Conservation (phyloP, 1,284 basidiomycete genomes). For the Ganoderma lingzhi region DNA sequence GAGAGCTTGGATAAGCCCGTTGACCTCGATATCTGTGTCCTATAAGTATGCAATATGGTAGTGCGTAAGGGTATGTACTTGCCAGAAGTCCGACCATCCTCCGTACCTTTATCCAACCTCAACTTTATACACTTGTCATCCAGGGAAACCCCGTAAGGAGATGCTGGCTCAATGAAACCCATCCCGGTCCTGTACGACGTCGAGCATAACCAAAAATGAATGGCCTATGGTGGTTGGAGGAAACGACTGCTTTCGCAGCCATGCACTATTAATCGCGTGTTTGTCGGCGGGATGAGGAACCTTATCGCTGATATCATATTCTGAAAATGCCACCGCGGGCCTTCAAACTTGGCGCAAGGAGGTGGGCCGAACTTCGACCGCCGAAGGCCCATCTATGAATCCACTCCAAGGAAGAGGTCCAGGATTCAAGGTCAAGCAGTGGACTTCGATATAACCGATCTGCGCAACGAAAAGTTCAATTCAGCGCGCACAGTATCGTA, state of each 20-base stretch:
- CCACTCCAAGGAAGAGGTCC: too few species aligned
- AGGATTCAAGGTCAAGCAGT: too few species aligned
- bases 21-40: not conserved
- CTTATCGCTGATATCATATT: too few species aligned
- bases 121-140: not conserved
- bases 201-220: too few species aligned
- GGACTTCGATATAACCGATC: not conserved
- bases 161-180: not conserved
- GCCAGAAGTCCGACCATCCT: not conserved
- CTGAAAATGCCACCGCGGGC: too few species aligned
- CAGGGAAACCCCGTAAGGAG: not conserved
- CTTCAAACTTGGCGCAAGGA: too few species aligned
- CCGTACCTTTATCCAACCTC: not conserved
- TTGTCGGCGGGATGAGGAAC: too few species aligned
- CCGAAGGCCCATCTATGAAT: too few species aligned
- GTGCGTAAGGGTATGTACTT: not conserved
- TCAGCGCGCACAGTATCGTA: slow-evolving; percentile 1
- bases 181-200: not conserved
- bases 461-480: not conserved
- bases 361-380: too few species aligned
- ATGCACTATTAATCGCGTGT: too few species aligned
- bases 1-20: not conserved
- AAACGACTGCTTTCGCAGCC: too few species aligned
- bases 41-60: not conserved
- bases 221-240: too few species aligned